A percentile compares a stretch with the other conserved stretches of the same genome.
Conservation (phyloP, 2,329 filamentous ascomycete species). For the Neophaeococcomyces mojaviensis region DNA sequence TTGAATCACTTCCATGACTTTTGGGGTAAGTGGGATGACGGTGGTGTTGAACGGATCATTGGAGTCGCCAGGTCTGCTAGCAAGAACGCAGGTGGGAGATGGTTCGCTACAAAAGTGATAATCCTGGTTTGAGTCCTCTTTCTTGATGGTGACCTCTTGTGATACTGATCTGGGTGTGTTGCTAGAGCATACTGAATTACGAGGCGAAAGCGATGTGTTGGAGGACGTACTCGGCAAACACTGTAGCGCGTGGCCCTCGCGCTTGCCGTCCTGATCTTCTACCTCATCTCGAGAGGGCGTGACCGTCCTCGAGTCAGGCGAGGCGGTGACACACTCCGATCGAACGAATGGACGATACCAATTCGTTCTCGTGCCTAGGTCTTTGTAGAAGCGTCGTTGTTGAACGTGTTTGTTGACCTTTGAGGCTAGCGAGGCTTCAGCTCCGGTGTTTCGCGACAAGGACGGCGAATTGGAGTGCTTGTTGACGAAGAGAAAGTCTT, state of each 20-base stretch:
- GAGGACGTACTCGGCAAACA: no score
- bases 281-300: neutral
- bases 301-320: neutral
- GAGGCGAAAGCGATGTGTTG: no score
- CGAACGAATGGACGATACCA: slow-evolving; percentile 7
- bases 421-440: slow-evolving; percentile 5
- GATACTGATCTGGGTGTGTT: no score
- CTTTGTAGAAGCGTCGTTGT: slow-evolving; percentile 4
- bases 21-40: neutral
- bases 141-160: neutral
- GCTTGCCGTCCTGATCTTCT: neutral
- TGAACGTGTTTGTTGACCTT: slow-evolving; percentile 8
- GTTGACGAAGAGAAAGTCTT: slow-evolving; percentile 5
- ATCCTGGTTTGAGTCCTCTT: neutral
- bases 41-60: neutral
- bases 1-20: neutral
- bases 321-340: neutral
- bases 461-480: slow-evolving; percentile 5
- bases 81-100: neutral
- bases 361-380: neutral
- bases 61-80: neutral
- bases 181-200: no score
- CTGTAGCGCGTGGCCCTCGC: no score
- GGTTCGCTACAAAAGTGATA: neutral
- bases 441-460: slow-evolving; percentile 5